Evolutionary conservation across 2,329 filamentous ascomycete genomes (phyloP).

Genomic region (Eurotiales sp.): DNA sequence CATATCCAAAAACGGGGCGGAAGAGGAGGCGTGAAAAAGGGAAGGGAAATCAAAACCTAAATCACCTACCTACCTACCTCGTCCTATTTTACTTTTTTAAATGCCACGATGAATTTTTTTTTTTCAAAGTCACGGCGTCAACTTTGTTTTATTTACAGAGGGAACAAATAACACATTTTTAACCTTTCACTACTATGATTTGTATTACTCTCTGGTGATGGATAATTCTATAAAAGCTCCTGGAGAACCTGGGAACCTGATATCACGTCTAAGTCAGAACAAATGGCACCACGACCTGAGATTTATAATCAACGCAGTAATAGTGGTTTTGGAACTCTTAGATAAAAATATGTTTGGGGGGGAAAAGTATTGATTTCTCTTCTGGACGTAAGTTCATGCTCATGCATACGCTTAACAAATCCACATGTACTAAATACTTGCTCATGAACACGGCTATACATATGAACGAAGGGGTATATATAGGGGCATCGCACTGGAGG

Average conservation of each 20-base stretch:
- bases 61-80: not conserved
- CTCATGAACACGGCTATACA: not conserved
- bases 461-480: not conserved
- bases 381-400: not conserved
- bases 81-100: not conserved
- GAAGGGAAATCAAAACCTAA: not conserved
- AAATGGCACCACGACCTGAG: too few relatives aligned
- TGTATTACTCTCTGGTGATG: not conserved
- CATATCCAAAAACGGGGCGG: not conserved
- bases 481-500: not conserved
- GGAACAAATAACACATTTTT: not conserved
- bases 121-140: slow-evolving; percentile 5
- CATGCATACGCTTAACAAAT: not conserved
- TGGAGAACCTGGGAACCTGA: too few relatives aligned
- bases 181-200: not conserved
- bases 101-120: not conserved
- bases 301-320: too few relatives aligned
- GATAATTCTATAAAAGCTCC: too few relatives aligned
- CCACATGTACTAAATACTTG: not conserved
- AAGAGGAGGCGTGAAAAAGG: not conserved
- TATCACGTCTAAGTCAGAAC: too few relatives aligned
- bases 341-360: too few relatives aligned
- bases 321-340: too few relatives aligned
- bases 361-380: too few relatives aligned
- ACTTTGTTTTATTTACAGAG: slow-evolving; percentile 1